A percentile compares a stretch with the other conserved stretches of the same genome.
Evolutionary conservation across 1,139 yeast genomes (phyloP).

Genomic region (Kurtzmaniella quercitrusa): DNA sequence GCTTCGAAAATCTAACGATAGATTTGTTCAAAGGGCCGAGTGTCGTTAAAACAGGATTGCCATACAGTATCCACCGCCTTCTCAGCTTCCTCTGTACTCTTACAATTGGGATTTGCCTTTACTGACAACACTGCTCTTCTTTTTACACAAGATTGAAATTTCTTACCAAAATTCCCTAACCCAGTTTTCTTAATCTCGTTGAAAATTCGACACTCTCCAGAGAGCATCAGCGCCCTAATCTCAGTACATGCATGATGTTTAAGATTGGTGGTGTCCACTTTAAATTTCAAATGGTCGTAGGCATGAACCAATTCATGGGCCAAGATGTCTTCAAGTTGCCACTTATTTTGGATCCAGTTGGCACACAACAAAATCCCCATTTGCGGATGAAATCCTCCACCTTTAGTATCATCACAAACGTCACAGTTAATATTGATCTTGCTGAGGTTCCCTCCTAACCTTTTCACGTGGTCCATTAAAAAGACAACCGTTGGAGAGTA

Average conservation of each 20-base stretch:
- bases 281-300: slow-evolving; percentile 83
- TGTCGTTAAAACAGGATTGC: slow-evolving; percentile 90
- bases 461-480: slow-evolving; percentile 79
- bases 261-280: slow-evolving; percentile 77
- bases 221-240: slow-evolving; percentile 84
- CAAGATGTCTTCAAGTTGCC: slow-evolving; percentile 85
- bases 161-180: slow-evolving; percentile 60
- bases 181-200: slow-evolving; percentile 75
- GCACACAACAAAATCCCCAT: slow-evolving; percentile 84
- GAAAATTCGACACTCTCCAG: slow-evolving; percentile 94
- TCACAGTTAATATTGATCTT: slow-evolving; percentile 66
- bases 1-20: slow-evolving; percentile 41
- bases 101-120: slow-evolving; percentile 79
- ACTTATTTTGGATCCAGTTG: slow-evolving; percentile 70
- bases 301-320: slow-evolving; percentile 94
- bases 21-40: slow-evolving; percentile 92
- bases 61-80: slow-evolving; percentile 81
- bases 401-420: slow-evolving; percentile 78
- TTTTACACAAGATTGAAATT: slow-evolving; percentile 86
- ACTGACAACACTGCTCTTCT: slow-evolving; percentile 87
- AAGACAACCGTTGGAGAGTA: slow-evolving; percentile 85
- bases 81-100: slow-evolving; percentile 67
- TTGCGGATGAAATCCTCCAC: slow-evolving; percentile 93
- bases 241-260: slow-evolving; percentile 97
- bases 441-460: slow-evolving; percentile 53